Evolutionary conservation across 306 rosid genomes (phyloP).

Genomic region (Neltuma alba): DNA sequence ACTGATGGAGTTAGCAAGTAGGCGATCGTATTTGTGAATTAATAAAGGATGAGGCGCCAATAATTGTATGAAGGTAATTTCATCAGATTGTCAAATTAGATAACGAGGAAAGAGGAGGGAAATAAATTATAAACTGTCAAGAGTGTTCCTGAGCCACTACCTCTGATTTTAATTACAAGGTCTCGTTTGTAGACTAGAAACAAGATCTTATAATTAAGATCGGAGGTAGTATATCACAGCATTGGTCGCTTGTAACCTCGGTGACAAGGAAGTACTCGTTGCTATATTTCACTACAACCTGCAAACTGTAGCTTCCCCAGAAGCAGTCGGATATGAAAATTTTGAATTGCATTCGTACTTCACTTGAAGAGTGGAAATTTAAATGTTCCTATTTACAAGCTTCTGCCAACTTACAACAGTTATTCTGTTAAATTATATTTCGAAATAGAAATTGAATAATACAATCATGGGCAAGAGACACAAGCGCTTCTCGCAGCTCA

Average conservation of each 20-base stretch:
- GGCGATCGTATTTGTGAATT: neutral
- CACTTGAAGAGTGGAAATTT: neutral
- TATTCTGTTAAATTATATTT: conserved; percentile 27
- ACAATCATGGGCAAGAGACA: conserved; percentile 14
- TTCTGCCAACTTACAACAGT: neutral
- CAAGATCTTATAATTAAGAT: no score
- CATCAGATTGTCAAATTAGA: neutral
- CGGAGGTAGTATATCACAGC: no score
- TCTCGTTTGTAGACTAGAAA: no score
- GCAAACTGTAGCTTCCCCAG: neutral
- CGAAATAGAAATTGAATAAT: neutral
- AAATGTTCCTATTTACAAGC: neutral
- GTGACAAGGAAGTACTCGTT: neutral
- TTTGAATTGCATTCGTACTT: neutral
- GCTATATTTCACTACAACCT: neutral
- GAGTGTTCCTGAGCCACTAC: neutral
- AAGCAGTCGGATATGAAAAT: neutral
- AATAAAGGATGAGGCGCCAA: neutral
- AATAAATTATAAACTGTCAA: neutral
- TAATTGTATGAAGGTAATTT: conserved; percentile 10
- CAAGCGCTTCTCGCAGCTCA: conserved; percentile 9
- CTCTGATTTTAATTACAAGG: no score
- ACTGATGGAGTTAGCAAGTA: conserved; percentile 13
- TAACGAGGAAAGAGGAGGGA: no score
- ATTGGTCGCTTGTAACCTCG: neutral